A percentile compares a stretch with the other conserved stretches of the same genome.
These are phyloP conservation scores for Mortierella sp. DNA, from an alignment of 371 early-diverging fungal genomes.

Conservation along the genomic window DNA sequence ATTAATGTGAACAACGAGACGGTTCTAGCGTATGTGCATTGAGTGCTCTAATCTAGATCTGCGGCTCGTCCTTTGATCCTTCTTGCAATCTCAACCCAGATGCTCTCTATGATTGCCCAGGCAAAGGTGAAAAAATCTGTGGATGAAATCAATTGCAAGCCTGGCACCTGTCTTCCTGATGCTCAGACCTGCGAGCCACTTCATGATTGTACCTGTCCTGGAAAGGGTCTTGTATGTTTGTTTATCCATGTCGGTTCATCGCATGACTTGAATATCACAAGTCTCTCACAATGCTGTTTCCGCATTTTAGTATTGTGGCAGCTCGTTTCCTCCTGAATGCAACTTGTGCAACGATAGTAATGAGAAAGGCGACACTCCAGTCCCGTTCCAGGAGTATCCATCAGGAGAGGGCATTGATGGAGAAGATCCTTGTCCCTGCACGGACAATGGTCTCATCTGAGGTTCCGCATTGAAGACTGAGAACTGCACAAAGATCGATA, in stretches of 20 bases:
- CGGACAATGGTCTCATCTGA: not conserved
- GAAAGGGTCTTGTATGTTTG: not conserved
- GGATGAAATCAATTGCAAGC: not conserved
- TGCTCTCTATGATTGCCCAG: not conserved
- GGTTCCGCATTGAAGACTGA: not conserved
- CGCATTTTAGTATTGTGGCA: not conserved
- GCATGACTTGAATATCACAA: no score
- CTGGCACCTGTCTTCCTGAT: not conserved
- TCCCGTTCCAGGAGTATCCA: not conserved
- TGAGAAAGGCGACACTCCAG: no score
- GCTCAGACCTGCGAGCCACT: not conserved
- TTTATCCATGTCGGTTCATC: not conserved
- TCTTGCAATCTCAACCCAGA: not conserved
- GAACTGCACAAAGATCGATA: not conserved
- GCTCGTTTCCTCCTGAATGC: constrained; percentile 9
- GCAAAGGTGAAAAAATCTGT: not conserved
- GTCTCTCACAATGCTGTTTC: not conserved
- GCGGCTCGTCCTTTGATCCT: constrained; percentile 5
- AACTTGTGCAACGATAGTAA: not conserved
- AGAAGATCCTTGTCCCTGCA: constrained; percentile 1
- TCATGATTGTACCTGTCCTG: constrained; percentile 4
- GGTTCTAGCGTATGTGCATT: no score
- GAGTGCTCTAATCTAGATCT: not conserved
- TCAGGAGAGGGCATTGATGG: not conserved
- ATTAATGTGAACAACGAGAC: no score